Base-by-base conservation (phyloP, 306 rosid genomes). In the Trifolium subterraneum region DNA sequence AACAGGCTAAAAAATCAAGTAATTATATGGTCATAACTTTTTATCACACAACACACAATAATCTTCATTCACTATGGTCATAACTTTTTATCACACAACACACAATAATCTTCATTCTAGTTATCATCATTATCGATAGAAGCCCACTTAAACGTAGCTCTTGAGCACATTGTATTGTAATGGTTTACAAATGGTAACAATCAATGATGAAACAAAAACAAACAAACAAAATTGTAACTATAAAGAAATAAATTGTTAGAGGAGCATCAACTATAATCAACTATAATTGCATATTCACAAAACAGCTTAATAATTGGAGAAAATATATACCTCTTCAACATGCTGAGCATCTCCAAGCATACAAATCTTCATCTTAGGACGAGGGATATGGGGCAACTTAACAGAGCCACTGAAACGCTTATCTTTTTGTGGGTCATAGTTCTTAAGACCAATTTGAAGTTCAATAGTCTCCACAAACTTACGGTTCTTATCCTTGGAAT, bases 311-410 rank as follows among this genome's bases (percentile, higher is more conserved):
- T 5, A 45, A 51, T 50, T 5, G n/a, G 0, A 5, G 8, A 4
- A 31, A 8, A 6, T 10, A 51, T 79, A 56, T 79, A 91, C 97
- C 97, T 91, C 97, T 78, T 91, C 97, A 13, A 77, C 81, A 7
- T 77, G 81, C 5, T 77, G 81, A 1, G 81, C 81, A 61, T 77
- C 81, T 15, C 81, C 81, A 25, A 77, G 81, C 81, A 77, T 77
- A 25, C 81, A 77, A 36, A 77, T 70, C 13, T 61, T 91, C 97
- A 91, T 91, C 81, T 89, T 91, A 8, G 97, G 97, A 10, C 97
- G 92, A 39, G 97, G 97, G 10, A 91, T 91, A 77, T 91, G 95
- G 0, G 95, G 97, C 84, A 91, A 72, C 81, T 86, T 91, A 44
- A 91, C 95, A 13, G 97, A 91, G 42, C 97, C 97, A 12, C 97